Base-by-base conservation (phyloP, 768 basidiomycete species). In the Macrolepiota albuminosa region DNA sequence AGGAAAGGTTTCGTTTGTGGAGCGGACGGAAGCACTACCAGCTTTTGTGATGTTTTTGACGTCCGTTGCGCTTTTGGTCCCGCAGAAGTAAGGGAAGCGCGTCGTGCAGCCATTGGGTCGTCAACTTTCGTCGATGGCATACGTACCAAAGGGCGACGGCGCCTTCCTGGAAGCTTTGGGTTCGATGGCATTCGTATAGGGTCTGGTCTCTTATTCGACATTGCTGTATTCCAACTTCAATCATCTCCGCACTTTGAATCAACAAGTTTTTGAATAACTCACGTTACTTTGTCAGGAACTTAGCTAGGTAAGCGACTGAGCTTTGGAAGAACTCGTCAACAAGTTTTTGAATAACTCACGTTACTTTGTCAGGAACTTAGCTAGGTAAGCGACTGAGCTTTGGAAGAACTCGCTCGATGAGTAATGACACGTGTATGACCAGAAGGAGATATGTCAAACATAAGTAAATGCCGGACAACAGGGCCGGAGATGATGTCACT, bases 1-100 rank as follows among this genome's bases (percentile, higher is more conserved):
- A 67, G 69, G 8, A 87, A 81, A 1, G 92, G 88, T 58, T 84
- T 86, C 0, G 93, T 92, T 71, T 98, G 95, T 1, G 93, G 92
- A 31, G 86, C 93, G 42, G 92, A 92, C 0, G 95, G 95, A 7
- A 98, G 82, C 18, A 92, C 80, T 14, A 98, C 94, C 59, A 95
- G 89, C 68, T 91, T 92, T 66, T 95, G 93, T 0, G 88, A 89
- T 0, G 90, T 94, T 75, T 97, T 98, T 14, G 92, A 93, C 1
- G 92, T 89, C 45, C 95, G 83, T 63, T 89, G 86, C 1, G 81
- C 76, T 68, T 88, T 89, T 1, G 76, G 74, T 8, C 72, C 76
- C 33, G 68, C 67, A 37, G 76, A 68, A 31, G 76, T 71, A 8
- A 78, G 73, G 9, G 79, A 80, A 24, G 73, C 70, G 8, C 77